Evolutionary conservation across 108 stramenopile genomes (phyloP).

Genomic region (Pseudonitzschia multiseries): DNA sequence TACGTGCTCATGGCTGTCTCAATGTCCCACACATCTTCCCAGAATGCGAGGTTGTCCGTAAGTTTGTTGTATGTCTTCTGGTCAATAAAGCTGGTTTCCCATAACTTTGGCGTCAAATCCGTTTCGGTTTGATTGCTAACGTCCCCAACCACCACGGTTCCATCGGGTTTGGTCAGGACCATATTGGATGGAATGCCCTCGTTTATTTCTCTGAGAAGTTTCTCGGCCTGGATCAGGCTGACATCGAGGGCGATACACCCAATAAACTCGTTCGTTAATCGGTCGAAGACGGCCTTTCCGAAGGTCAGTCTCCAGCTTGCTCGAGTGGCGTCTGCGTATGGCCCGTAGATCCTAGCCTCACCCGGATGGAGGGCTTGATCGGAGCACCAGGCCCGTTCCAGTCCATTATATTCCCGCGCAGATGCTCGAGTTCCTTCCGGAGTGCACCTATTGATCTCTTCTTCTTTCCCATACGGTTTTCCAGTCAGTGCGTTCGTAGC

Average conservation of each 20-base stretch:
- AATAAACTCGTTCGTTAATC: conserved; percentile 49
- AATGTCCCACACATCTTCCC: conserved; percentile 21
- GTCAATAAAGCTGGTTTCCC: conserved; percentile 14
- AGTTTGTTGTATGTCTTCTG: conserved; percentile 15
- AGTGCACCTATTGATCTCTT: conserved; percentile 50
- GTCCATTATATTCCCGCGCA: conserved; percentile 46
- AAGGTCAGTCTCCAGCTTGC: conserved; percentile 36
- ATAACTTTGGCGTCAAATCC: conserved; percentile 3
- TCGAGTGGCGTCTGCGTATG: conserved; percentile 34
- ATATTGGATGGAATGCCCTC: conserved; percentile 25
- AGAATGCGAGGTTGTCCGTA: conserved; percentile 14
- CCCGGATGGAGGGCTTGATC: conserved; percentile 48
- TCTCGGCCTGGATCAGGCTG: conserved; percentile 20
- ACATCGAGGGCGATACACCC: conserved; percentile 47
- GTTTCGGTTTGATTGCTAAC: not conserved
- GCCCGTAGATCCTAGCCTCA: conserved; percentile 29
- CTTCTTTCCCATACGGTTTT: conserved; percentile 35
- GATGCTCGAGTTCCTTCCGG: conserved; percentile 36
- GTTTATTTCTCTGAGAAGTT: conserved; percentile 30
- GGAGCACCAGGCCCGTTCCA: conserved; percentile 58
- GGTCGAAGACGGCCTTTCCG: conserved; percentile 45
- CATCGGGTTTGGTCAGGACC: conserved; percentile 38
- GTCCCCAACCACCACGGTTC: conserved; percentile 22
- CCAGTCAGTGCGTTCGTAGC: conserved; percentile 32
- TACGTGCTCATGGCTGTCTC: conserved; percentile 1